Evolutionary conservation across 257 asterid genomes (phyloP).

Genomic region (Craterostigma plantagineum): DNA sequence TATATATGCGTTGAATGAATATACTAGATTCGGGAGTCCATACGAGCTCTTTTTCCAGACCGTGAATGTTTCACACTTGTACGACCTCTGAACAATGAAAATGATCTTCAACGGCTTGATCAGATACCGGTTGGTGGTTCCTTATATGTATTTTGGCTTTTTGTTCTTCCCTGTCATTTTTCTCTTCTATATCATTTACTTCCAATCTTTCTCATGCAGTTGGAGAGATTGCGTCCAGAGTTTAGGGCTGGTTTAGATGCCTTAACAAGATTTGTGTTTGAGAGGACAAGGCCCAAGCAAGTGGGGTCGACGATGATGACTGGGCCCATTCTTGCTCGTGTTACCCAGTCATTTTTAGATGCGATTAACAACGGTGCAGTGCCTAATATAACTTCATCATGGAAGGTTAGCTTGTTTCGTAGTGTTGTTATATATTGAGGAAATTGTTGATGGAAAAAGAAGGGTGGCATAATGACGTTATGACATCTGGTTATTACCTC

Average conservation of each 20-base stretch:
- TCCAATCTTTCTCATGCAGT: conserved; percentile 20
- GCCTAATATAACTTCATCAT: conserved; percentile 91
- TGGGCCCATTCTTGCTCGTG: conserved; percentile 84
- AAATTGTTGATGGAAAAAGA: too few species aligned
- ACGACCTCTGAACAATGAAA: conserved; percentile 72
- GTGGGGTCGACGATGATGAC: conserved; percentile 89
- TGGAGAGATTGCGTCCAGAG: conserved; percentile 56
- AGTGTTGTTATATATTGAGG: too few species aligned
- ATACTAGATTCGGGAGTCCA: conserved; percentile 81
- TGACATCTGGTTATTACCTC: too few species aligned
- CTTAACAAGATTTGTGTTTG: conserved; percentile 61
- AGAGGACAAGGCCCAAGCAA: conserved; percentile 94
- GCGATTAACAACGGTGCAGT: conserved; percentile 88
- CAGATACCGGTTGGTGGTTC: conserved; percentile 50
- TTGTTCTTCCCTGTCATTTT: conserved; percentile 5
- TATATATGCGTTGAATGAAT: conserved; percentile 3
- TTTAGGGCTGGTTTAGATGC: conserved; percentile 2
- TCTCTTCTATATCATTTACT: conserved; percentile 1
- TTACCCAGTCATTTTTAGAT: conserved; percentile 84
- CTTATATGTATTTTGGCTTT: conserved; percentile 1
- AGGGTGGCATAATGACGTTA: too few species aligned
- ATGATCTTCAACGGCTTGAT: conserved; percentile 58
- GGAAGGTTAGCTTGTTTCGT: conserved; percentile 57
- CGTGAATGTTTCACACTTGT: conserved; percentile 96
- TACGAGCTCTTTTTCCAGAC: conserved; percentile 97